Evolutionary conservation across 495 filamentous ascomycete species (phyloP).

Genomic region (Trichocladium antarcticum): DNA sequence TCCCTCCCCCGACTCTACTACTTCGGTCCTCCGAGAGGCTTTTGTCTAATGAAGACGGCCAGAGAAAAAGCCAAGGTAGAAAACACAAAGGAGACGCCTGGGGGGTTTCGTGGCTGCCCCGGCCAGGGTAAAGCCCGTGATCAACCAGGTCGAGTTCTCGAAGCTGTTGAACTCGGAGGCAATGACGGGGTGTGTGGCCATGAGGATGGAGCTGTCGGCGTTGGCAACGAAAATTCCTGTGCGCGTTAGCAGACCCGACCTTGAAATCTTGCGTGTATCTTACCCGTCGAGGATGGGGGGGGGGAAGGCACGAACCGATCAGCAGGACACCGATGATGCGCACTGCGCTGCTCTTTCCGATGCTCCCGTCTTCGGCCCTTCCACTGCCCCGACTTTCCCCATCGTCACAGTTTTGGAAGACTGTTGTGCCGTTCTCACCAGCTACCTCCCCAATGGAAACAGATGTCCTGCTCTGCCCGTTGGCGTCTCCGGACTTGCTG

Average conservation of each 20-base stretch:
- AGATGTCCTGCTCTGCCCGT: background rate
- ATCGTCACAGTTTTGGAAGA: conserved; percentile 9
- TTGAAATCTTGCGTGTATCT: no score
- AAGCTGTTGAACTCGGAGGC: conserved; percentile 56
- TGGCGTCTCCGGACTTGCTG: background rate
- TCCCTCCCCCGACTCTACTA: background rate
- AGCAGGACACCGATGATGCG: conserved; percentile 22
- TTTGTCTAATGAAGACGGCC: conserved; percentile 20
- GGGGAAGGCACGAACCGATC: conserved; percentile 15
- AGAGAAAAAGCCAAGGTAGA: conserved; percentile 14
- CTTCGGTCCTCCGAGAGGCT: conserved; percentile 6
- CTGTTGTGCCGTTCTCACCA: background rate
- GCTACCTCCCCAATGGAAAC: conserved; percentile 3
- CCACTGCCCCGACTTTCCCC: conserved; percentile 9
- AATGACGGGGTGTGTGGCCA: conserved; percentile 51
- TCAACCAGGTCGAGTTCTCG: conserved; percentile 53
- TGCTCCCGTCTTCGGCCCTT: background rate
- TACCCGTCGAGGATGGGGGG: no score
- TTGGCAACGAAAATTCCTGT: conserved; percentile 55
- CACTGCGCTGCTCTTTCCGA: conserved; percentile 3
- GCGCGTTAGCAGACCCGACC: background rate
- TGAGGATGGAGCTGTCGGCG: conserved; percentile 49
- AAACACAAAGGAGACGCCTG: conserved; percentile 21
- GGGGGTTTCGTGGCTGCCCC: conserved; percentile 46
- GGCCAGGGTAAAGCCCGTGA: conserved; percentile 52